Evolutionary conservation across 2,329 filamentous ascomycete species (phyloP).

Genomic region (Zasmidium cellare): DNA sequence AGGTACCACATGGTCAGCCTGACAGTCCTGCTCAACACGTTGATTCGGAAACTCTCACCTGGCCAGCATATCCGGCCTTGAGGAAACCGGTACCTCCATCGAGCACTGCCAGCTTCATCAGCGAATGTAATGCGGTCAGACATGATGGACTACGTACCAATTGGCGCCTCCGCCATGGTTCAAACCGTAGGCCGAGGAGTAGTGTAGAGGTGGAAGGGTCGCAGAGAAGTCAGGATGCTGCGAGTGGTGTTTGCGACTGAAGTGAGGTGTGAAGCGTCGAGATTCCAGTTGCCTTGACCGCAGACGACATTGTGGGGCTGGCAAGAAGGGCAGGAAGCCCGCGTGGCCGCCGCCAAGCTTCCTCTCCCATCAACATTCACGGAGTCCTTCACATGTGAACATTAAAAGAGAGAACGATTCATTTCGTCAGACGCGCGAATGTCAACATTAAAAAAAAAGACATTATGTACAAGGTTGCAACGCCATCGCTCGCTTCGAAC

Average conservation of each 20-base stretch:
- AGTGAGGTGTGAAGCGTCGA: background rate
- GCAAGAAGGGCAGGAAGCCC: background rate
- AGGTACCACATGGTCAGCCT: background rate
- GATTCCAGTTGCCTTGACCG: conserved; percentile 10
- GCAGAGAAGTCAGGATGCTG: background rate
- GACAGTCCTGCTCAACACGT: background rate
- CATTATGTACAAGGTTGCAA: conserved; percentile 29
- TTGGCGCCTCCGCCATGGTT: conserved; percentile 51
- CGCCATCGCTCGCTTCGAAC: conserved; percentile 3
- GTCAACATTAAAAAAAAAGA: conserved; percentile 28
- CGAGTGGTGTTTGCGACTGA: background rate
- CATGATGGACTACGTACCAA: conserved; percentile 38
- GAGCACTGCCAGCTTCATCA: conserved; percentile 66
- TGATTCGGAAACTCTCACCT: conserved; percentile 50
- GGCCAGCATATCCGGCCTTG: conserved; percentile 97
- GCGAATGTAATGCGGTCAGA: conserved; percentile 13
- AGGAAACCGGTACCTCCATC: conserved; percentile 99
- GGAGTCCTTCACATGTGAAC: conserved; percentile 2
- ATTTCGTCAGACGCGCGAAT: conserved; percentile 5
- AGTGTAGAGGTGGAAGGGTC: background rate
- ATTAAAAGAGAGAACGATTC: background rate
- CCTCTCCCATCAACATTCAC: background rate
- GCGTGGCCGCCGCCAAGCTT: background rate
- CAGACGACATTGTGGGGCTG: background rate
- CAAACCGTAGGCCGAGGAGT: background rate